Conservation (phyloP, 768 basidiomycete species). For the Boletus vermiculosoides region DNA sequence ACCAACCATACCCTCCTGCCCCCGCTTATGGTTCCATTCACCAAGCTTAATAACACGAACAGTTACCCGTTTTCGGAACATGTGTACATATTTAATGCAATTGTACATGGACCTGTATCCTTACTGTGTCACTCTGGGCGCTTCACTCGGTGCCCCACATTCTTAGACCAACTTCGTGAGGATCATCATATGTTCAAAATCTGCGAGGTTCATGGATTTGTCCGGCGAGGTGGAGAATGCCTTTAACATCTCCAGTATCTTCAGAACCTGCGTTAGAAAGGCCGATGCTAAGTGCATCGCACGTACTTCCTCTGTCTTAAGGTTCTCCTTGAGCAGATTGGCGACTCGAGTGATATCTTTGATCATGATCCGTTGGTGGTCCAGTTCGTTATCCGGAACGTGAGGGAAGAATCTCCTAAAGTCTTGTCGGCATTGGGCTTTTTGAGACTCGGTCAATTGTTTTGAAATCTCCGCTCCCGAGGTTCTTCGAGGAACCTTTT, state of each 20-base stretch:
- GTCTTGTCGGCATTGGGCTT: constrained; percentile 50
- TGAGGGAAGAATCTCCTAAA: constrained; percentile 77
- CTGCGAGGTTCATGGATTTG: constrained; percentile 61
- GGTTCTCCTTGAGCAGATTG: constrained; percentile 63
- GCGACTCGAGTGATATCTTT: constrained; percentile 63
- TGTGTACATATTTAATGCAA: neutral
- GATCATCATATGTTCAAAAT: constrained; percentile 78
- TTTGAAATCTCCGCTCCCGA: constrained; percentile 1
- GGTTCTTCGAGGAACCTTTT: constrained; percentile 1
- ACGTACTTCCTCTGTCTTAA: constrained; percentile 73
- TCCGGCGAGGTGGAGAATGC: constrained; percentile 70
- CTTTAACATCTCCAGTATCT: constrained; percentile 83
- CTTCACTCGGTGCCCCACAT: neutral
- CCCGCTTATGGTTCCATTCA: constrained; percentile 37
- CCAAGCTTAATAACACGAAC: constrained; percentile 7
- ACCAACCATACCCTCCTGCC: constrained; percentile 22
- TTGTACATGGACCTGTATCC: constrained; percentile 3
- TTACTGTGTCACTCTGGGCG: neutral
- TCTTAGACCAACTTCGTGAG: constrained; percentile 39
- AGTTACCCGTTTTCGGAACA: neutral
- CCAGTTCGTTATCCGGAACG: constrained; percentile 44
- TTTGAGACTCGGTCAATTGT: constrained; percentile 52
- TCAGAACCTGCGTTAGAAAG: constrained; percentile 2
- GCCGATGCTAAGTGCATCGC: neutral
- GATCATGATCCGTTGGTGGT: constrained; percentile 56